Conservation (phyloP, 169 alveolate genomes). For the Cryptosporidium parvum region DNA sequence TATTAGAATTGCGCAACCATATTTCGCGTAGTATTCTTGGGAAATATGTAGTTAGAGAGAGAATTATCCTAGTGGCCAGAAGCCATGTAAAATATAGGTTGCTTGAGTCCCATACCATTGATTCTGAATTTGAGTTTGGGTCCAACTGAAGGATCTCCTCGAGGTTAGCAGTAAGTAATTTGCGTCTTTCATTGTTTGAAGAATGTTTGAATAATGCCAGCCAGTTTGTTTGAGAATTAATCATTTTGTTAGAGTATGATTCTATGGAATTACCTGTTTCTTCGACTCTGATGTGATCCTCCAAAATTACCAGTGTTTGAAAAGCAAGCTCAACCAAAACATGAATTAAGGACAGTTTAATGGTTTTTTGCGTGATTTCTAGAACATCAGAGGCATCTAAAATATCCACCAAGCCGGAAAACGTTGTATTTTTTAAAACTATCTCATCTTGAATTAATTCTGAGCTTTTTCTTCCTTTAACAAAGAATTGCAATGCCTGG, state of each 20-base stretch:
- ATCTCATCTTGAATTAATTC: constrained; percentile 26
- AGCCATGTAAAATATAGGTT: constrained; percentile 51
- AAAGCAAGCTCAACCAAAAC: constrained; percentile 46
- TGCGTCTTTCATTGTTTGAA: constrained; percentile 51
- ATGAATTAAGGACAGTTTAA: constrained; percentile 20
- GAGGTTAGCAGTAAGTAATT: constrained; percentile 6
- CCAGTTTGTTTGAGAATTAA: constrained; percentile 35
- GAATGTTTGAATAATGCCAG: constrained; percentile 19
- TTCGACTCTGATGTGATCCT: background rate
- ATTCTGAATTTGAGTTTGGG: background rate
- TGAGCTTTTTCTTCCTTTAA: constrained; percentile 3
- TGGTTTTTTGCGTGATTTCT: background rate
- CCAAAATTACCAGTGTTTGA: constrained; percentile 43
- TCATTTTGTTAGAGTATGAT: background rate
- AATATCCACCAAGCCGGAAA: constrained; percentile 6
- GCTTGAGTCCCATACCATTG: constrained; percentile 27
- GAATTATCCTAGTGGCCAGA: constrained; percentile 45
- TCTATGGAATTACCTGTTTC: background rate
- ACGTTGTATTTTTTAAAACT: constrained; percentile 38
- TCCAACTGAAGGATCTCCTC: constrained; percentile 37
- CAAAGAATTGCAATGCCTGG: constrained; percentile 4
- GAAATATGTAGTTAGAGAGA: constrained; percentile 43
- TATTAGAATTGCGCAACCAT: constrained; percentile 45
- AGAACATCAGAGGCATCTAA: constrained; percentile 4
- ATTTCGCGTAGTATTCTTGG: constrained; percentile 64